phyloP scores from a whole-genome alignment of 495 filamentous ascomycete genomes.

The Apodospora peruviana region DNA sequence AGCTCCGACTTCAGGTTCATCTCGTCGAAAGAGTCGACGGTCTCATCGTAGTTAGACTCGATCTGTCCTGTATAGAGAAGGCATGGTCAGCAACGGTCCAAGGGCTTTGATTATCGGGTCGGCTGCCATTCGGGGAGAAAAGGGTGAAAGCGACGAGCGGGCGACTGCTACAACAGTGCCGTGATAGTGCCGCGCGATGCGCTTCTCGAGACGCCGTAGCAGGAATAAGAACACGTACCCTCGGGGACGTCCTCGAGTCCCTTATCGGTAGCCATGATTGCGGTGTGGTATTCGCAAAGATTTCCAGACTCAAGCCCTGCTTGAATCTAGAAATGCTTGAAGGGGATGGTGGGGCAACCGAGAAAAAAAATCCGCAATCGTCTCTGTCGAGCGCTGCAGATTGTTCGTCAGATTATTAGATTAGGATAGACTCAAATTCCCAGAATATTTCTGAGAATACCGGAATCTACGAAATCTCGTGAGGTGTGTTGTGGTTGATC shows the following conservation, averaged over 20 bases:
- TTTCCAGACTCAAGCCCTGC: constrained; percentile 68
- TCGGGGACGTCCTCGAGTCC: constrained; percentile 94
- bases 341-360: constrained; percentile 40
- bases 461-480: constrained; percentile 26
- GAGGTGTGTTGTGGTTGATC: constrained; percentile 25
- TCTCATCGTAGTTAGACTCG: constrained; percentile 99
- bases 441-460: constrained; percentile 40
- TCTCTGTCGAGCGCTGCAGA: constrained; percentile 28
- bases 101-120: neutral
- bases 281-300: constrained; percentile 43
- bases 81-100: constrained; percentile 11
- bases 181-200: neutral
- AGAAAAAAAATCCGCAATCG: constrained; percentile 37
- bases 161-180: neutral
- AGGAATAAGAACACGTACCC: constrained; percentile 52
- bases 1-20: constrained; percentile 97
- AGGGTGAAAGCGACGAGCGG: neutral
- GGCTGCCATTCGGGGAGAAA: neutral
- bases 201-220: neutral
- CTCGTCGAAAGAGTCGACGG: constrained; percentile 95
- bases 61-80: constrained; percentile 68
- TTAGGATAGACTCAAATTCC: constrained; percentile 35
- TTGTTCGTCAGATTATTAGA: constrained; percentile 32
- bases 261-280: constrained; percentile 96
- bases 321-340: constrained; percentile 48